These are phyloP conservation scores for Aureobasidium mangrovei DNA, from an alignment of 2,329 filamentous ascomycete genomes.

Conservation along the genomic window DNA sequence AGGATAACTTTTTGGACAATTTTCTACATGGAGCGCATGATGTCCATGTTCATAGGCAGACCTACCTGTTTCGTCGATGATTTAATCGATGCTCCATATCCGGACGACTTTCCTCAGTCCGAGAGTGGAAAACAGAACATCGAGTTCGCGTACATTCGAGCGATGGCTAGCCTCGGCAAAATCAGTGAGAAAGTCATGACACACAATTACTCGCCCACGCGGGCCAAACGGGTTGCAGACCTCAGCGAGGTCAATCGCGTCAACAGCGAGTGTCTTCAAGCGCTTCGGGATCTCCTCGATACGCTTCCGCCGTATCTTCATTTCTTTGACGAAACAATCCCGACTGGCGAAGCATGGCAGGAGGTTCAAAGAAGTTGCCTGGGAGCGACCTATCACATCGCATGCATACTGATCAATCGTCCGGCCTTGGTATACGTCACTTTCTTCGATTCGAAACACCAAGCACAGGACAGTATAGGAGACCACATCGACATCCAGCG, in stretches of 20 bases:
- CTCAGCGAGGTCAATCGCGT: neutral
- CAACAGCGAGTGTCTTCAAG: neutral
- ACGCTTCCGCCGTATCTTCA: neutral
- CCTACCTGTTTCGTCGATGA: constrained; percentile 7
- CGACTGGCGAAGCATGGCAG: neutral
- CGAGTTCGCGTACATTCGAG: constrained; percentile 10
- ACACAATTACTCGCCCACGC: neutral
- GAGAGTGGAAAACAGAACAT: neutral
- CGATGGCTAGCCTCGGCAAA: constrained; percentile 6
- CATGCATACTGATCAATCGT: neutral
- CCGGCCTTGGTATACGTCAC: constrained; percentile 12
- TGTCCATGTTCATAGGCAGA: constrained; percentile 5
- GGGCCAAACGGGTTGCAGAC: neutral
- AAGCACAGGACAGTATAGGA: constrained; percentile 12
- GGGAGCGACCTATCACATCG: constrained; percentile 6
- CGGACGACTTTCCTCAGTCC: neutral
- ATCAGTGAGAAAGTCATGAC: constrained; percentile 3
- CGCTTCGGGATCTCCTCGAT: neutral
- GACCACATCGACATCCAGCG: constrained; percentile 8
- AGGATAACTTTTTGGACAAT: constrained; percentile 10
- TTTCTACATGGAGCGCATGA: constrained; percentile 11
- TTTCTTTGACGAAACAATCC: neutral
- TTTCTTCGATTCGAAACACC: constrained; percentile 5
- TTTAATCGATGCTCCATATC: constrained; percentile 6
- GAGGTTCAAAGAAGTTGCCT: constrained; percentile 6